Conservation (phyloP, 768 basidiomycete genomes). For the Trametes elegans region DNA sequence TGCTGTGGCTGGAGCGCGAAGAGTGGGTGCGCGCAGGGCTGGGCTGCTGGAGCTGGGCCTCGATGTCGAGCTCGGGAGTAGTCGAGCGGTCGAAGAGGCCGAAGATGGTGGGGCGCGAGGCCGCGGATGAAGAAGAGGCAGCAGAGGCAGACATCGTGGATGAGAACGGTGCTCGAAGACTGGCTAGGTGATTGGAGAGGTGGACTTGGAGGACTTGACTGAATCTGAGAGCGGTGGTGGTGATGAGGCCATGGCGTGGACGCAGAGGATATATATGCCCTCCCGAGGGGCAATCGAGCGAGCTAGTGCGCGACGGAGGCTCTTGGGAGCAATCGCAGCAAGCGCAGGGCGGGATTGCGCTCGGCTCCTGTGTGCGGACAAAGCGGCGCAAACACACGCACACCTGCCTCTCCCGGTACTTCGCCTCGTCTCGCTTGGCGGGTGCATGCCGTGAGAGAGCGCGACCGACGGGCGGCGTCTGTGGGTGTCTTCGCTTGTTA, state of each 20-base stretch:
- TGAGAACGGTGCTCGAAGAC: neutral
- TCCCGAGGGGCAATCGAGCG: neutral
- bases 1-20: no score
- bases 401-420: neutral
- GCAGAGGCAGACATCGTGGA: slow-evolving; percentile 15
- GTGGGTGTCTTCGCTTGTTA: neutral
- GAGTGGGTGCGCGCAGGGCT: slow-evolving; percentile 3
- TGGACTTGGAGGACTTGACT: neutral
- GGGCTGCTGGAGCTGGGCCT: slow-evolving; percentile 13
- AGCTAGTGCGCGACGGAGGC: neutral
- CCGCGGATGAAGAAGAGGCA: neutral
- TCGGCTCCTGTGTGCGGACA: neutral
- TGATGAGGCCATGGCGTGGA: slow-evolving; percentile 10
- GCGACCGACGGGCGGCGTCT: neutral
- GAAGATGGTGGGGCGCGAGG: slow-evolving; percentile 14
- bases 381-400: slow-evolving; percentile 9
- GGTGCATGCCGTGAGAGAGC: neutral
- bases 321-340: slow-evolving; percentile 8
- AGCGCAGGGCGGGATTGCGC: neutral
- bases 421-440: neutral
- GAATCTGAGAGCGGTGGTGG: neutral
- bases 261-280: neutral
- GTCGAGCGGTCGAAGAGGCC: slow-evolving; percentile 16
- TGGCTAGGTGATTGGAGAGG: neutral
- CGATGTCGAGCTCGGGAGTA: slow-evolving; percentile 13